phyloP scores from a whole-genome alignment of 257 asterid genomes.

The Penstemon barbatus region DNA sequence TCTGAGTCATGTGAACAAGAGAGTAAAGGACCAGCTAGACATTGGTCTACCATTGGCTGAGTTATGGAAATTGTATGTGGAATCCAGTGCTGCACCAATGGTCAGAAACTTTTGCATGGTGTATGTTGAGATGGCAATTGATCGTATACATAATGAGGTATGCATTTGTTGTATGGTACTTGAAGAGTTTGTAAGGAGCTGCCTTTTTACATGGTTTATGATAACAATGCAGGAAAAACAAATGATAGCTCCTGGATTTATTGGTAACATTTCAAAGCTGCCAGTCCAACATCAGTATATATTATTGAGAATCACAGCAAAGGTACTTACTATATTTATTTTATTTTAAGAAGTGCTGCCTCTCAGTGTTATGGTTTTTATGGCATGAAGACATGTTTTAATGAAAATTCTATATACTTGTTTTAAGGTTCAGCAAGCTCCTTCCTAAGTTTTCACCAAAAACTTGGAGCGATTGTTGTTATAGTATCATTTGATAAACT shows the following conservation, averaged over 20 bases:
- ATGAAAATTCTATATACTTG: conserved; percentile 13
- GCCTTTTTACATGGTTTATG: conserved; percentile 22
- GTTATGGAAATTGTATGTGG: conserved; percentile 78
- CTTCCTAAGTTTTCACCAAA: conserved; percentile 3
- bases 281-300: conserved; percentile 89
- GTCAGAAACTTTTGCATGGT: conserved; percentile 87
- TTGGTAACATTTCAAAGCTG: conserved; percentile 67
- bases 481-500: conserved; percentile 1
- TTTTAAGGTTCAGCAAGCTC: conserved; percentile 9
- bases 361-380: conserved; percentile 10
- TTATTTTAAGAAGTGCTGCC: conserved; percentile 21
- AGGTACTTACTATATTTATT: conserved; percentile 45
- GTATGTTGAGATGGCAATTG: conserved; percentile 90
- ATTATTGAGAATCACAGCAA: conserved; percentile 69
- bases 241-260: conserved; percentile 60
- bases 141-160: conserved; percentile 79
- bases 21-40: conserved; percentile 75
- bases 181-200: conserved; percentile 15
- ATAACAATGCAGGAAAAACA: conserved; percentile 71
- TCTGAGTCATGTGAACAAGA: conserved; percentile 89
- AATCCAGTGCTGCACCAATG: conserved; percentile 73
- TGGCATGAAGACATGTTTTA: background rate
- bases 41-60: conserved; percentile 75
- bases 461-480: background rate
- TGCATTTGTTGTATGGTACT: conserved; percentile 28